Evolutionary conservation across 495 filamentous ascomycete species (phyloP).

Genomic region (Lichenothelia convexa): DNA sequence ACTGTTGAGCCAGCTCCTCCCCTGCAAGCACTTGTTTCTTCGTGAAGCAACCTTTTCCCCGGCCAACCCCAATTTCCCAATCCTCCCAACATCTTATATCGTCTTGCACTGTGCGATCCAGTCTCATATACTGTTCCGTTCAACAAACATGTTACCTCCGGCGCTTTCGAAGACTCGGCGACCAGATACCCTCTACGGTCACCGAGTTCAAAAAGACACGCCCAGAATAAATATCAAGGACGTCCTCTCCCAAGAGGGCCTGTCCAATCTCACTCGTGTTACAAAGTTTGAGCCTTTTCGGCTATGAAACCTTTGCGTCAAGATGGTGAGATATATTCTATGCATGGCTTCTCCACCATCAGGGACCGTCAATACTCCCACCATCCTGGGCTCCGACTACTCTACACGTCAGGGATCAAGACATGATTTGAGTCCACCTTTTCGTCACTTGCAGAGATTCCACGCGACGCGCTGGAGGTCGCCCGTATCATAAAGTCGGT

Average conservation of each 20-base stretch:
- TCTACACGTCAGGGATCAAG: background rate
- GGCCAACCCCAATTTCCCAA: too few relatives aligned
- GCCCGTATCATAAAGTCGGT: background rate
- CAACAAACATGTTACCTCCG: too few relatives aligned
- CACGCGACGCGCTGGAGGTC: background rate
- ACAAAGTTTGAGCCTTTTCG: constrained; percentile 44
- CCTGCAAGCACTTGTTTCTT: too few relatives aligned
- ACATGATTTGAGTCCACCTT: background rate
- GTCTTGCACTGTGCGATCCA: too few relatives aligned
- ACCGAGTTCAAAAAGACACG: constrained; percentile 39
- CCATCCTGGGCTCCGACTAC: too few relatives aligned
- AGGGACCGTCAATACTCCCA: too few relatives aligned
- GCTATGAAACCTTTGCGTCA: constrained; percentile 57
- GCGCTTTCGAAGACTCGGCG: constrained; percentile 18
- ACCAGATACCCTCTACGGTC: constrained; percentile 9
- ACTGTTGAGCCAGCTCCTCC: too few relatives aligned
- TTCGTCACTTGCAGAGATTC: background rate
- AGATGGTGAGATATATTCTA: constrained; percentile 51
- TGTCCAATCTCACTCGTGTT: constrained; percentile 68
- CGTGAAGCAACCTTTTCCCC: too few relatives aligned
- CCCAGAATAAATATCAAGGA: constrained; percentile 44
- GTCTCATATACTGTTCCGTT: too few relatives aligned
- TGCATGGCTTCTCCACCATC: background rate
- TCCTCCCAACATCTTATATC: too few relatives aligned
- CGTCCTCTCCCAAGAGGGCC: too few relatives aligned